Evolutionary conservation across 2,329 filamentous ascomycete genomes (phyloP).

Genomic region (Arthrobotrys megalospora): DNA sequence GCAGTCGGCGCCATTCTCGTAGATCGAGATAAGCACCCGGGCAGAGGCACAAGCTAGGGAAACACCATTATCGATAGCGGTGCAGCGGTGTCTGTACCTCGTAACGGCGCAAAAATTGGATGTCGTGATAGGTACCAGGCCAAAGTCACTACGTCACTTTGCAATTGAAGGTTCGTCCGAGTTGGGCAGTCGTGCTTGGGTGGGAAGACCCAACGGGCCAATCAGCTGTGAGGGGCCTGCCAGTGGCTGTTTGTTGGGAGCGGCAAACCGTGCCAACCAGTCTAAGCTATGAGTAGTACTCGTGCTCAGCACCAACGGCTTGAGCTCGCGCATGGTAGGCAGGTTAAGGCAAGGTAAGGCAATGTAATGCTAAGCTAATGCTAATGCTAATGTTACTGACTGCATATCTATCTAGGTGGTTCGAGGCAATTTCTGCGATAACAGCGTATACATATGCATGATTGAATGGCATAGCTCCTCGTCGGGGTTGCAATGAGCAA

Average conservation of each 20-base stretch:
- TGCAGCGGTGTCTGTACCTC: constrained; percentile 4
- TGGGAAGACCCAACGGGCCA: constrained; percentile 10
- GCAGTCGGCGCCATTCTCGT: constrained; percentile 31
- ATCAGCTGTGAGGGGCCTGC: neutral
- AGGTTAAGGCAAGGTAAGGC: neutral
- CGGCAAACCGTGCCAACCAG: constrained; percentile 34
- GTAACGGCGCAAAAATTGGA: constrained; percentile 16
- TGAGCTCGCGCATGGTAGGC: neutral
- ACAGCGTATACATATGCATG: constrained; percentile 33
- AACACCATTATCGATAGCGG: constrained; percentile 31
- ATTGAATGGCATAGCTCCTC: constrained; percentile 24
- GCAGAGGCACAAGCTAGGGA: neutral
- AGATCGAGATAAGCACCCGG: constrained; percentile 37
- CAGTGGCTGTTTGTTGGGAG: constrained; percentile 47
- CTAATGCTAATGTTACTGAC: constrained; percentile 23
- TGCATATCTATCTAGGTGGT: constrained; percentile 17
- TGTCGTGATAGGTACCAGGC: constrained; percentile 35
- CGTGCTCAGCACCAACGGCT: neutral
- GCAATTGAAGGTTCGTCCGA: constrained; percentile 1
- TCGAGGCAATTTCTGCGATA: constrained; percentile 32
- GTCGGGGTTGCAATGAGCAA: neutral
- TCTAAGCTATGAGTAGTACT: no score
- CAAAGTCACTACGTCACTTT: constrained; percentile 46
- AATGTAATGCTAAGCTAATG: constrained; percentile 18
- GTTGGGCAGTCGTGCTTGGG: constrained; percentile 39